Evolutionary conservation across 2,329 filamentous ascomycete species (phyloP).

Genomic region (Cercospora sojina): DNA sequence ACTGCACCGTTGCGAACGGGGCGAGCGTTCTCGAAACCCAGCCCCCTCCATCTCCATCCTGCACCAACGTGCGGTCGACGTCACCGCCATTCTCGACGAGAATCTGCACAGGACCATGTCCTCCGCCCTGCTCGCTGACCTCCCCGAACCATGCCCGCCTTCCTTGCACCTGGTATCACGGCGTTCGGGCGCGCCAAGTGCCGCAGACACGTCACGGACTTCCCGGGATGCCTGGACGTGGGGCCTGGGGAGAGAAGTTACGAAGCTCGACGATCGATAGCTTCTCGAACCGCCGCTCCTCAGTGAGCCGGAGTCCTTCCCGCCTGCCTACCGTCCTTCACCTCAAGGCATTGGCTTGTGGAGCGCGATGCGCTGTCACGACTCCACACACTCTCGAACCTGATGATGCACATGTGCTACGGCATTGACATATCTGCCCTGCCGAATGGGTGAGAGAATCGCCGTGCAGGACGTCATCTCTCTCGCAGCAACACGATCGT

Average conservation of each 20-base stretch:
- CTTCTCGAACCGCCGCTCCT: constrained; percentile 8
- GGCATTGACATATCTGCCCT: not conserved
- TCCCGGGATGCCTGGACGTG: not conserved
- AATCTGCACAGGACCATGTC: no score
- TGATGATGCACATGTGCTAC: not conserved
- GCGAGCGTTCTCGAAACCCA: not conserved
- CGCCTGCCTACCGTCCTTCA: not conserved
- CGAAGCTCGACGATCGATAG: not conserved
- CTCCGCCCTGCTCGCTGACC: not conserved
- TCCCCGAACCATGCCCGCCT: not conserved
- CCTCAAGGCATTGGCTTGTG: not conserved
- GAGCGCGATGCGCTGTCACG: constrained; percentile 7
- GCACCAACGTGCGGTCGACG: not conserved
- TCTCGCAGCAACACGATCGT: not conserved
- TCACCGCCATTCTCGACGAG: constrained; percentile 2
- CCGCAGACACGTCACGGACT: constrained; percentile 6
- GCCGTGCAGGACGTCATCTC: not conserved
- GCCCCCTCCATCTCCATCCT: not conserved
- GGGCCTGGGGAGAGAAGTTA: not conserved
- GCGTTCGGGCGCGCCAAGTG: constrained; percentile 4
- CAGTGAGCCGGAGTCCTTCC: constrained; percentile 1
- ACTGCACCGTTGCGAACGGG: constrained; percentile 2
- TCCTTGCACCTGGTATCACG: not conserved
- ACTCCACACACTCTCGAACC: not conserved
- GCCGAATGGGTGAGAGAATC: not conserved